Evolutionary conservation across 2,329 filamentous ascomycete species (phyloP), one percentile per base, ranked within the genome.

Genomic region (Elsinoe batatas): DNA sequence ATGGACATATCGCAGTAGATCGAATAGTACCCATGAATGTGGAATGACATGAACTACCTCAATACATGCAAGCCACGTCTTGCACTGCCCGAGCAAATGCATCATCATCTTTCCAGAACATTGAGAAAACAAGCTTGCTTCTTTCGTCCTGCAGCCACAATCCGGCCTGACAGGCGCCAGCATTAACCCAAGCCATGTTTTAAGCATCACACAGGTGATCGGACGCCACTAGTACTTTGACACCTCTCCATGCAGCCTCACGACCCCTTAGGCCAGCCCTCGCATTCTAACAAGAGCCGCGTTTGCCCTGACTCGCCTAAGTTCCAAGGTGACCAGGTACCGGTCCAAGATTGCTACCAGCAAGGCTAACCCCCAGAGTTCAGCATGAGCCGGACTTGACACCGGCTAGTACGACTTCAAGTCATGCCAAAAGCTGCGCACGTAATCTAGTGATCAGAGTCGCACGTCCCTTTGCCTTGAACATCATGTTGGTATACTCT

Each of bases 291-390:
- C 22, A 10, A 37, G 46, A 50, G 46, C 46, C 33, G 47, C 47
- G 32, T 26, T 35, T 26, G 33, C 17, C 47, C 32, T 51, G 47
- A 51, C 47, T 51, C 47, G 47, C 32, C 26, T n/a, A 15, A 32
- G 26, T 49, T 36, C 44, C n/a, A 15, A 49, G 26, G 26, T 36
- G 36, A 49, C 44, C 44, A 49, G 44, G 44, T 49, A 49, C 44
- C 17, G 26, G 26, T 49, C 44, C 32, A 36, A 30, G 26, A 15
- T 35, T 30, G 13, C 26, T 33, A 35, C 26, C 44, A 15, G 26
- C 17, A 22, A 49, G 44, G 26, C 44, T 36, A n/a, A 20, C 18
- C 36, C 37, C 26, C 18, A 26, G 15, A 37, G 8, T 38, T 15
- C 33, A 20, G 22, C 37, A 37, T 33, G 33, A 51, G 47, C 47